A percentile compares a stretch with the other conserved stretches of the same genome.
phyloP scores from a whole-genome alignment of 768 basidiomycete genomes.

The Serpula lacrymans region DNA sequence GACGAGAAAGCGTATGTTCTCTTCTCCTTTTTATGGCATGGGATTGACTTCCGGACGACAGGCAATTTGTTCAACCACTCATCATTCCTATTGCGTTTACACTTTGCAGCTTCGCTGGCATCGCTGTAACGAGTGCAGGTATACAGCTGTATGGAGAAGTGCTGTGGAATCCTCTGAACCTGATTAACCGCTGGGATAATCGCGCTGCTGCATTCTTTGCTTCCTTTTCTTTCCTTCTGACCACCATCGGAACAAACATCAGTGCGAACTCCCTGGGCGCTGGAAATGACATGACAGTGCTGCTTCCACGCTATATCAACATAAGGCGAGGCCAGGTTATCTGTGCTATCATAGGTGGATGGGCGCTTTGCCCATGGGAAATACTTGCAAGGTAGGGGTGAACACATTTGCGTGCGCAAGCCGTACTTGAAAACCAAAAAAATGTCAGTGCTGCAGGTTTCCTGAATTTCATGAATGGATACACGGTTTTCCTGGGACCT shows the following conservation, averaged over 20 bases:
- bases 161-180: slow-evolving; percentile 71
- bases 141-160: slow-evolving; percentile 65
- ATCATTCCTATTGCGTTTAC: slow-evolving; percentile 83
- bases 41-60: too few relatives aligned
- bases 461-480: slow-evolving; percentile 77
- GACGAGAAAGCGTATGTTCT: slow-evolving; percentile 54
- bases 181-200: slow-evolving; percentile 82
- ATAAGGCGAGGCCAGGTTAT: slow-evolving; percentile 69
- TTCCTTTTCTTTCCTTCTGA: slow-evolving; percentile 66
- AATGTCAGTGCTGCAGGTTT: slow-evolving; percentile 57
- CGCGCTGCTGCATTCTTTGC: slow-evolving; percentile 84
- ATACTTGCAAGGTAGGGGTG: slow-evolving; percentile 51
- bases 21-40: background rate
- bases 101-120: slow-evolving; percentile 72
- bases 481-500: slow-evolving; percentile 83
- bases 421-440: too few relatives aligned
- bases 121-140: slow-evolving; percentile 76
- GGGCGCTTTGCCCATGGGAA: slow-evolving; percentile 83
- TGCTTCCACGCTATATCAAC: slow-evolving; percentile 75
- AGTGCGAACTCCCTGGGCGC: slow-evolving; percentile 76
- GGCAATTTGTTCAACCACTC: slow-evolving; percentile 70
- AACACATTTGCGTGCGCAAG: too few relatives aligned
- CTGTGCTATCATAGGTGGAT: slow-evolving; percentile 75
- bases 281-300: slow-evolving; percentile 80
- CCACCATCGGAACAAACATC: slow-evolving; percentile 70